Evolutionary conservation across 306 rosid genomes (phyloP).

Genomic region (Prunus davidiana): DNA sequence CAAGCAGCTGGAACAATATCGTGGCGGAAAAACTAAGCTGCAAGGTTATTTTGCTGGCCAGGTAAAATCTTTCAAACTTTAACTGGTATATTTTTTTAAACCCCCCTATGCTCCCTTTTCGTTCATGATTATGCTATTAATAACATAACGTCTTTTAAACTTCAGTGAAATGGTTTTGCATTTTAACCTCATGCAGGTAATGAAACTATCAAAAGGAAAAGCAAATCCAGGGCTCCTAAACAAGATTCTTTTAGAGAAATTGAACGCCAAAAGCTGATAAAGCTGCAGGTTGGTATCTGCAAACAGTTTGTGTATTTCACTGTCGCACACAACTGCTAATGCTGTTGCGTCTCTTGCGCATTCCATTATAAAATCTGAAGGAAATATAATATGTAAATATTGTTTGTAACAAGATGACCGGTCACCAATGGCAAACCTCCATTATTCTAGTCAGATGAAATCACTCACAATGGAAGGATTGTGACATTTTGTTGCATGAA

Average conservation of each 20-base stretch:
- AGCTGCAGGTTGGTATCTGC: conserved; percentile 8
- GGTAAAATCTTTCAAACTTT: conserved; percentile 38
- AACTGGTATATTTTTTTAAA: not conserved
- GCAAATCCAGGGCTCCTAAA: conserved; percentile 86
- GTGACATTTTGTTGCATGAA: not conserved
- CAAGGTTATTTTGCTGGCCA: conserved; percentile 92
- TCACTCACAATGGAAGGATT: not conserved
- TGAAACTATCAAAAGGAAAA: conserved; percentile 93
- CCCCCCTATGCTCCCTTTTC: not conserved
- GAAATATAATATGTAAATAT: not conserved
- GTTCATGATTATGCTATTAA: not conserved
- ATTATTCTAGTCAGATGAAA: not conserved
- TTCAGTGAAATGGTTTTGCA: conserved; percentile 3
- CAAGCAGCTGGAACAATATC: conserved; percentile 82
- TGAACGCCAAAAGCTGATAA: conserved; percentile 65
- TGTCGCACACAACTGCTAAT: not conserved
- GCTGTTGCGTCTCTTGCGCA: not conserved
- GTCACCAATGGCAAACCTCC: not conserved
- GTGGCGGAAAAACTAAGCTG: conserved; percentile 79
- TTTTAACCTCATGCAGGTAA: conserved; percentile 44
- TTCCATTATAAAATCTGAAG: not conserved
- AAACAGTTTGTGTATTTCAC: not conserved
- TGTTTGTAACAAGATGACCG: not conserved
- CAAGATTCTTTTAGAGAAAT: conserved; percentile 78
- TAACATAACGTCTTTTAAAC: not conserved